phyloP scores from a whole-genome alignment of 257 asterid genomes.

The Osmanthus fragrans region DNA sequence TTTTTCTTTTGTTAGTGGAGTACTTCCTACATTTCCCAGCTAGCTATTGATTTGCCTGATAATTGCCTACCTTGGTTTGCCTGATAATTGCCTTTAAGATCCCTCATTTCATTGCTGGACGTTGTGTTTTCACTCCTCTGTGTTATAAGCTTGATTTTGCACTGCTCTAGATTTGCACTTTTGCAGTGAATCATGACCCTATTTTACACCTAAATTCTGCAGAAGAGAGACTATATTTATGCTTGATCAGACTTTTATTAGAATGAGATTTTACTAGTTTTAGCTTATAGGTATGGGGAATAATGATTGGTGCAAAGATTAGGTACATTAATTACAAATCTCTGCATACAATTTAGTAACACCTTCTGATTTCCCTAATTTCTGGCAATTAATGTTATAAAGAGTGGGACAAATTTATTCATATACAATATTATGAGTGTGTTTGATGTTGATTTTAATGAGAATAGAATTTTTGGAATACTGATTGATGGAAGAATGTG shows the following conservation, averaged over 20 bases:
- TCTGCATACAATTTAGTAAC: background rate
- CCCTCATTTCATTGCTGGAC: background rate
- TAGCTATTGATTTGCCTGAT: background rate
- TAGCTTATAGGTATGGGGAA: too few relatives aligned
- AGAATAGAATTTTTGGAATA: too few relatives aligned
- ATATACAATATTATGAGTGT: background rate
- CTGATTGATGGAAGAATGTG: too few relatives aligned
- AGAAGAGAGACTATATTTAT: background rate
- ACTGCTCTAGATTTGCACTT: background rate
- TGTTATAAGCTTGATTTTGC: background rate
- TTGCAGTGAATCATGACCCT: background rate
- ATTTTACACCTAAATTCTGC: background rate
- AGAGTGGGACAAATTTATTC: background rate
- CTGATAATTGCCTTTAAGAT: constrained; percentile 7
- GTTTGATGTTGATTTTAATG: too few relatives aligned
- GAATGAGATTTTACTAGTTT: background rate
- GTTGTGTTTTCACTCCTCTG: background rate
- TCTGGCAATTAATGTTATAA: constrained; percentile 10
- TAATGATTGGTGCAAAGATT: background rate
- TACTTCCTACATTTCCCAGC: background rate
- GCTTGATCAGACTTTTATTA: background rate
- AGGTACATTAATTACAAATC: background rate
- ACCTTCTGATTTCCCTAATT: constrained; percentile 4
- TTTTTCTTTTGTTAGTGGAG: background rate
- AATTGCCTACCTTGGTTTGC: constrained; percentile 1